A percentile compares a stretch with the other conserved stretches of the same genome.
Conservation (phyloP, 2,329 filamentous ascomycete genomes). For the Ophiostoma populinum region DNA sequence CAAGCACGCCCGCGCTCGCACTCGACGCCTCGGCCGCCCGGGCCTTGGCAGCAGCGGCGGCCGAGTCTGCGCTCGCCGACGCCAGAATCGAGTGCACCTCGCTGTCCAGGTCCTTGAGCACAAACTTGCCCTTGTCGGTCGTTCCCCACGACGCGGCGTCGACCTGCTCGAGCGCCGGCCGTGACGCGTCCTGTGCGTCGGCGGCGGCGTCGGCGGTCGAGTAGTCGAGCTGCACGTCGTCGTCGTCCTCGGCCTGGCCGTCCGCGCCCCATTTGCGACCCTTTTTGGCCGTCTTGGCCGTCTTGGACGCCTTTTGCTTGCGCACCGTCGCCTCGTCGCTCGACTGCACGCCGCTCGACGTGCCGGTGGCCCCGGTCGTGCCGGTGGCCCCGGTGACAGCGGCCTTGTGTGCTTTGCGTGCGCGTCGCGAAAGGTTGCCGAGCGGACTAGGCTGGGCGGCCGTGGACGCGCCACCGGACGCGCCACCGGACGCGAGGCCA, state of each 20-base stretch:
- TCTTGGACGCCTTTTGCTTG: constrained; percentile 27
- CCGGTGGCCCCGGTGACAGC: constrained; percentile 39
- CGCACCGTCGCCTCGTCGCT: constrained; percentile 56
- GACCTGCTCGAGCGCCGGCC: constrained; percentile 50
- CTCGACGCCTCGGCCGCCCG: constrained; percentile 25
- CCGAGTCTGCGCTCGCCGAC: constrained; percentile 34
- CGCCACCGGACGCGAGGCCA: constrained; percentile 32
- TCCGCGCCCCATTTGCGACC: constrained; percentile 86
- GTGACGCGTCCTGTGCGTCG: constrained; percentile 29
- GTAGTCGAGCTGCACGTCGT: constrained; percentile 70
- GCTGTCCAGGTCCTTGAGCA: constrained; percentile 81
- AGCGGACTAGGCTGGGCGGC: constrained; percentile 59
- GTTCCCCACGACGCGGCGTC: constrained; percentile 71
- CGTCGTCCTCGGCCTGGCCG: constrained; percentile 70
- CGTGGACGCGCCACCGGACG: constrained; percentile 24
- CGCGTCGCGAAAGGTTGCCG: constrained; percentile 62
- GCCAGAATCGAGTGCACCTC: constrained; percentile 83
- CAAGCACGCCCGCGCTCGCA: constrained; percentile 48
- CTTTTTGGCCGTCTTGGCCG: constrained; percentile 49
- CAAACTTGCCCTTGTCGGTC: constrained; percentile 85
- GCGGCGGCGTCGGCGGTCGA: constrained; percentile 45
- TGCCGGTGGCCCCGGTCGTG: constrained; percentile 42
- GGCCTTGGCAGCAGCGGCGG: constrained; percentile 51
- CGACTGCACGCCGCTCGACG: constrained; percentile 45
- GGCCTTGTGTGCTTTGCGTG: constrained; percentile 48